Base-by-base conservation (phyloP, 352 stramenopile species). In the Phytophthora melonis region DNA sequence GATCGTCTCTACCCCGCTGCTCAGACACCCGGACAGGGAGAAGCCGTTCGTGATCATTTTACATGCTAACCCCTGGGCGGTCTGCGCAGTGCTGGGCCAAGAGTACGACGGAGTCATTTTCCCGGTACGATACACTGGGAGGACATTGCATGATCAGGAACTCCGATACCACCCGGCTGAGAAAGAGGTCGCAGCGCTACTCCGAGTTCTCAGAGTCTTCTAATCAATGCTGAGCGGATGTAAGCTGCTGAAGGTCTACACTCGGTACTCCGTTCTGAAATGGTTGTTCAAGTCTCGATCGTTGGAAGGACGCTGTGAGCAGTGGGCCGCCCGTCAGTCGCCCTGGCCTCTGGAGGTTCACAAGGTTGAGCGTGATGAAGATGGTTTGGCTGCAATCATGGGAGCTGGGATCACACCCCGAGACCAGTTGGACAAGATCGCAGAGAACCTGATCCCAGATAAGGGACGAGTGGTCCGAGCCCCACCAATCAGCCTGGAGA, bases 241-340 rank as follows among this genome's bases (percentile, higher is more conserved):
- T 5, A 59, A 50, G 5, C 10, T 50, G 13, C 1, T 70, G 1
- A 47, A 30, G 18, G 43, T 70, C 10, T 64, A 70, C 14, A 70
- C 54, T 0, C 19, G 63, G 7, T 59, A 70, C 25, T 59, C 63
- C 1, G 55, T 64, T 0, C n/a, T 64, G 25, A n/a, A 21, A 0
- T 70, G 55, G 54, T 3, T 70, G 0, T 70, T 70, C 45, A 52
- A 13, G n/a, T 59, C 55, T 32, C 19, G 19, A 2, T 59, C 55
- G 7, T 6, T 70, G 2, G 55, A 70, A 6, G 32, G 63, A 23
- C 54, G 52, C 3, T 65, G 63, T 36, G n/a, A 59, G 30, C 54
- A 64, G 18, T 64, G 63, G 54, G 41, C 49, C 1, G 16, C 23
- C 2, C 13, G 54, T 1, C 7, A 62, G 1, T 5, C 62, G 0